Conservation (phyloP, 2,329 filamentous ascomycete species). For the Pezicula rhizophila region DNA sequence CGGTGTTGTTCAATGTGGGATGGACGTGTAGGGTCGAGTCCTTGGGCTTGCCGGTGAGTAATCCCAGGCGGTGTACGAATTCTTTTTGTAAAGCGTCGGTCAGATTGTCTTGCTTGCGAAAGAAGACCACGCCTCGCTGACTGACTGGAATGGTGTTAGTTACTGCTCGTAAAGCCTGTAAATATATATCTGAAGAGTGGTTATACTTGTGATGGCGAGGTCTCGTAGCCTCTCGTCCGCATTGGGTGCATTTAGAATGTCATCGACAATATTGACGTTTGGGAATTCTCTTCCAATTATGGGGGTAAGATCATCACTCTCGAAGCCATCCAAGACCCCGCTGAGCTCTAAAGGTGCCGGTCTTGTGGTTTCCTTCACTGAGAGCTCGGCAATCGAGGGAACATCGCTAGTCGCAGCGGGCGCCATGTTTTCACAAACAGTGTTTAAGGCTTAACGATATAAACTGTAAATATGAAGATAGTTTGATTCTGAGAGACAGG, state of each 20-base stretch:
- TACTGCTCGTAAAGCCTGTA: not conserved
- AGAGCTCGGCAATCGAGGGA: not conserved
- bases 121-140: conserved; percentile 42
- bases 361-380: not conserved
- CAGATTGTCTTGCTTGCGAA: conserved; percentile 42
- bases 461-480: too few species aligned
- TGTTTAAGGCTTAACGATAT: too few species aligned
- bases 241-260: conserved; percentile 55
- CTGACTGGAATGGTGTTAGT: conserved; percentile 34
- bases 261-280: conserved; percentile 54
- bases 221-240: conserved; percentile 58
- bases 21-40: conserved; percentile 49
- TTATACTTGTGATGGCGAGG: conserved; percentile 42
- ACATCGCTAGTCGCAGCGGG: not conserved
- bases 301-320: conserved; percentile 54
- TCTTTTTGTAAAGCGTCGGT: conserved; percentile 37
- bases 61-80: conserved; percentile 49
- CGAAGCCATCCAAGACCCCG: conserved; percentile 28
- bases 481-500: too few species aligned
- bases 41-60: conserved; percentile 51
- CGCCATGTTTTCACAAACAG: not conserved
- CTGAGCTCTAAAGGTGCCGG: not conserved
- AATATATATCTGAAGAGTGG: not conserved
- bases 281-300: conserved; percentile 57
- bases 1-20: conserved; percentile 44